Percentiles rank a stretch among this genome's conserved stretches.
Evolutionary conservation across 179 eudicot genomes (phyloP).

Genomic region (Silene vulgaris): DNA sequence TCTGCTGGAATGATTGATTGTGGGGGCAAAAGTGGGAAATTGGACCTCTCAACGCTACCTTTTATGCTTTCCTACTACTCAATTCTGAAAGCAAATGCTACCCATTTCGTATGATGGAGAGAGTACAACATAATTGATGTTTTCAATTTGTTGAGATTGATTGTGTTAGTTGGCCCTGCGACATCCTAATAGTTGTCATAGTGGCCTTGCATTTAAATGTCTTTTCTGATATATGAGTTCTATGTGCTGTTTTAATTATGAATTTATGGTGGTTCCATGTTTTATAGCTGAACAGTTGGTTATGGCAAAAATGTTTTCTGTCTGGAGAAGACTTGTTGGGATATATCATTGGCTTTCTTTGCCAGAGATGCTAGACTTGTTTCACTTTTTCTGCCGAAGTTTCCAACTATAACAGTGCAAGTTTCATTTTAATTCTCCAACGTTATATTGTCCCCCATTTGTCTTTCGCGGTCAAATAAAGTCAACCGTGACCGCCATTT

Average conservation of each 20-base stretch:
- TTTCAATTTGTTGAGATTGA: neutral
- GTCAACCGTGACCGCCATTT: too few species aligned
- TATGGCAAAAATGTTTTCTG: neutral
- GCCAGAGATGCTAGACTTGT: neutral
- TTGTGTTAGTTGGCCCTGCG: neutral
- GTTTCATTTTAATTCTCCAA: too few species aligned
- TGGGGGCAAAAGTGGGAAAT: too few species aligned
- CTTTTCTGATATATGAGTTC: neutral
- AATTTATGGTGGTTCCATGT: neutral
- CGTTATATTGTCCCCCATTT: too few species aligned
- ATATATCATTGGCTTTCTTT: neutral
- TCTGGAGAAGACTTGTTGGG: neutral
- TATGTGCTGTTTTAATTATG: neutral
- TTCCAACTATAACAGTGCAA: too few species aligned
- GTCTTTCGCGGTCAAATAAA: too few species aligned
- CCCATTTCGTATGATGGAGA: too few species aligned
- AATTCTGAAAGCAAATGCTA: too few species aligned
- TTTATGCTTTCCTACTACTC: too few species aligned
- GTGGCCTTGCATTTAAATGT: neutral
- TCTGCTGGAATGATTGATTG: too few species aligned
- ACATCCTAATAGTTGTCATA: neutral
- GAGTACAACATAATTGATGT: constrained; percentile 1
- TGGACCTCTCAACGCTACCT: too few species aligned
- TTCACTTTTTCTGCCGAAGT: too few species aligned
- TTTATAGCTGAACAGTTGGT: neutral